Base-by-base conservation (phyloP, 495 filamentous ascomycete genomes). In the Extremus antarcticus region DNA sequence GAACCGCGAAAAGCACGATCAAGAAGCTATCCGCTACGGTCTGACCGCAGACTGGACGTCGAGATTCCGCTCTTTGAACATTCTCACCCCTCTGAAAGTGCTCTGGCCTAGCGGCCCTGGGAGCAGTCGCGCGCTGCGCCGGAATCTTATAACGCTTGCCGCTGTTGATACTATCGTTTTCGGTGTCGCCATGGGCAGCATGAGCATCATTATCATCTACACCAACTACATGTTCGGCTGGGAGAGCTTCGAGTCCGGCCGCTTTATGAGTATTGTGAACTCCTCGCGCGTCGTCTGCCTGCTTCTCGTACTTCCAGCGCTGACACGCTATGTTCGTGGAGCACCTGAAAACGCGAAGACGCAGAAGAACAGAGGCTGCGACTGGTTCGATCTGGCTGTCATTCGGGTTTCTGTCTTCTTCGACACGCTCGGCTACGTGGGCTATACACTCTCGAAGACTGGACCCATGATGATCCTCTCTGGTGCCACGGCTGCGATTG, bases 151-250 rank as follows among this genome's bases (percentile, higher is more conserved):
- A 38, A 68, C 90, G 2, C 74, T 98, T 15, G 84, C 89, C 7
- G 74, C 83, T 11, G 80, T 90, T 50, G 92, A 97, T 64, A 84
- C 80, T 4, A 78, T 81, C 35, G 75, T 88, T 29, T 85, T 96
- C 58, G 83, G 88, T 17, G 76, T 94, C 0, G 84, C 85, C 11
- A 85, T 96, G 77, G 88, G 92, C 48, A 76, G 81, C 0, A 78
- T 87, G 40, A 82, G 82, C 13, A 77, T 95, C 22, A 75, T 90
- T 46, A 74, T 95, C 51, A 74, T 90, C 49, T 98, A 96, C 66
- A 77, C 82, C 13, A 81, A 86, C 51, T 82, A 76, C 62, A 76
- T 81, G 65, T 96, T 97, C 66, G 73, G 73, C 17, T 98, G 92
- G 92, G 76, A 77, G 25, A 88, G 81, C 41, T 76, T 83, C 45